phyloP scores from a whole-genome alignment of 768 basidiomycete species.

The Termitomyces sp. region DNA sequence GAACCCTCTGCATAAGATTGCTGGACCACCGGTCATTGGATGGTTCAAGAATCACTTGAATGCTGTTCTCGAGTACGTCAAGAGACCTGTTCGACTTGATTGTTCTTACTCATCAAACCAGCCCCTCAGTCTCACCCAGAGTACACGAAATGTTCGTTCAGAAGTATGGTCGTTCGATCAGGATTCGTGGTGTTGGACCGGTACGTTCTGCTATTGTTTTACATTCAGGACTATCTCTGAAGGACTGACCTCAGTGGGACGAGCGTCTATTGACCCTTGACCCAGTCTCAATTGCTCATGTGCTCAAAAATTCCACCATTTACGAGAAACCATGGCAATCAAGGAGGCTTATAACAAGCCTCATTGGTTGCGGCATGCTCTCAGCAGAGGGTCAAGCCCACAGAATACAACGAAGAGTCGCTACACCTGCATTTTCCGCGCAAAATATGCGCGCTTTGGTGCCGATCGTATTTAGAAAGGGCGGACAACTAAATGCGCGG shows the following conservation, averaged over 20 bases:
- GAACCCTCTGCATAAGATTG: slow-evolving; percentile 48
- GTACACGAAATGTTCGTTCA: slow-evolving; percentile 49
- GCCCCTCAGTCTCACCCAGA: slow-evolving; percentile 49
- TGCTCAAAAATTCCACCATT: slow-evolving; percentile 63
- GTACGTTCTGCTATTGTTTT: slow-evolving; percentile 33
- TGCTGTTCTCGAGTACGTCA: slow-evolving; percentile 52
- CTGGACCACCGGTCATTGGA: slow-evolving; percentile 50
- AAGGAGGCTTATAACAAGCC: slow-evolving; percentile 62
- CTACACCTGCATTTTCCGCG: slow-evolving; percentile 71
- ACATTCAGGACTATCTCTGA: not conserved
- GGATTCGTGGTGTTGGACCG: slow-evolving; percentile 61
- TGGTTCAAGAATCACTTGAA: slow-evolving; percentile 52
- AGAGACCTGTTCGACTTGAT: not conserved
- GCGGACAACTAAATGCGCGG: slow-evolving; percentile 50
- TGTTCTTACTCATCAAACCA: not conserved
- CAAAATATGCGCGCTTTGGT: slow-evolving; percentile 70
- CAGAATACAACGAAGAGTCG: slow-evolving; percentile 74
- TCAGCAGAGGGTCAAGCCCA: slow-evolving; percentile 77
- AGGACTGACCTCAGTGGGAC: slow-evolving; percentile 50
- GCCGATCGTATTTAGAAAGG: slow-evolving; percentile 69
- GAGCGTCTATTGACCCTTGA: slow-evolving; percentile 78
- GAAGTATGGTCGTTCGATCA: slow-evolving; percentile 64
- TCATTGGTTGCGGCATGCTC: slow-evolving; percentile 83
- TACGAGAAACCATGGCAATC: slow-evolving; percentile 87
- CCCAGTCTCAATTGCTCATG: slow-evolving; percentile 65